Percentiles rank a stretch among this genome's conserved stretches.
Evolutionary conservation across 2,329 filamentous ascomycete genomes (phyloP).

Genomic region (Geosmithia morbida): DNA sequence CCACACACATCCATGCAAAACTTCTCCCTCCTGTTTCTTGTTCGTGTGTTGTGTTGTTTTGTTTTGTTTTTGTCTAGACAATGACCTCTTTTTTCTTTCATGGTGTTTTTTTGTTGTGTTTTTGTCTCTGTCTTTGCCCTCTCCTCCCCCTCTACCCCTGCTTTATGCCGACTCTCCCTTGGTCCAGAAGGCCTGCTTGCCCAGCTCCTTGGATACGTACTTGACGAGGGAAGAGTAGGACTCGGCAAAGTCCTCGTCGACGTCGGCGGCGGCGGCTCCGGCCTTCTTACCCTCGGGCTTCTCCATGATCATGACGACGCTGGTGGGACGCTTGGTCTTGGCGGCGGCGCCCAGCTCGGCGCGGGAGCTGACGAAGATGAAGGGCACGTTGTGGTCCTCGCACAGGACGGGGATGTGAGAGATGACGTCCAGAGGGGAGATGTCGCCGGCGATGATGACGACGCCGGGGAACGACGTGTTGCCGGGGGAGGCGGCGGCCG

Average conservation of each 20-base stretch:
- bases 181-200: slow-evolving; percentile 38
- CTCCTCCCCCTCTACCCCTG: not conserved
- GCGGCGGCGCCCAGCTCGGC: slow-evolving; percentile 89
- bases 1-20: no score
- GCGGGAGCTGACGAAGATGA: slow-evolving; percentile 85
- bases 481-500: slow-evolving; percentile 52
- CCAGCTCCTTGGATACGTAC: slow-evolving; percentile 50
- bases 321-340: slow-evolving; percentile 90
- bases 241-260: slow-evolving; percentile 46
- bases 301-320: slow-evolving; percentile 79
- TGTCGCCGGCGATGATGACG: slow-evolving; percentile 90
- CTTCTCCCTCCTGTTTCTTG: no score
- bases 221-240: slow-evolving; percentile 51
- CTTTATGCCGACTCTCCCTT: slow-evolving; percentile 18
- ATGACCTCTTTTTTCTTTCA: not conserved
- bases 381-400: slow-evolving; percentile 95
- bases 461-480: slow-evolving; percentile 53
- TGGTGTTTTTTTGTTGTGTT: no score
- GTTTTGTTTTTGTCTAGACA: no score
- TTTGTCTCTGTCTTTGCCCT: no score
- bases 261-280: slow-evolving; percentile 30
- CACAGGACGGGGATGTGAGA: slow-evolving; percentile 94
- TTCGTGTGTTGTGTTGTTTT: not conserved
- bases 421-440: slow-evolving; percentile 97
- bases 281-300: slow-evolving; percentile 32